phyloP scores from a whole-genome alignment of 257 asterid genomes.

The Fraxinus quadrangulata region DNA sequence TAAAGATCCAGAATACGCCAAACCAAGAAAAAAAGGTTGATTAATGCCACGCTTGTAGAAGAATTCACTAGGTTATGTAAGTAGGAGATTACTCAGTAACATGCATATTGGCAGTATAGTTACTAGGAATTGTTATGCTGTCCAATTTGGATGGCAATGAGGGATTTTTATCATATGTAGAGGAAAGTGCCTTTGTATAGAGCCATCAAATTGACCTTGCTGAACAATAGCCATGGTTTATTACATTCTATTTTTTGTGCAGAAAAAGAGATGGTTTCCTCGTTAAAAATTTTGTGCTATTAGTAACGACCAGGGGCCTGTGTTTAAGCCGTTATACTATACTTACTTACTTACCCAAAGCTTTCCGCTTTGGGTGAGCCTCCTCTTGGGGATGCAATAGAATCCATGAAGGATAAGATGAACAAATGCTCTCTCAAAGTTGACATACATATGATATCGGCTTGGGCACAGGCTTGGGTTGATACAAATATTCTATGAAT shows the following conservation, averaged over 20 bases:
- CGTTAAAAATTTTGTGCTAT: neutral
- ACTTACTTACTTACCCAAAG: too few species aligned
- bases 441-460: too few species aligned
- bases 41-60: neutral
- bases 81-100: constrained; percentile 19
- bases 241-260: constrained; percentile 19
- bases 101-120: constrained; percentile 23
- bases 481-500: too few species aligned
- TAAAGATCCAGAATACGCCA: neutral
- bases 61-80: constrained; percentile 24
- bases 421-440: too few species aligned
- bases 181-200: constrained; percentile 9
- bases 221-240: constrained; percentile 1
- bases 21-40: neutral
- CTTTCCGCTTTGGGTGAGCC: too few species aligned
- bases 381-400: too few species aligned
- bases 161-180: constrained; percentile 34
- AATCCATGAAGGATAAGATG: too few species aligned
- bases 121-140: constrained; percentile 2
- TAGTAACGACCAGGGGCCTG: too few species aligned
- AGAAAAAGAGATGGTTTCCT: constrained; percentile 7
- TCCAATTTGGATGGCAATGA: constrained; percentile 22
- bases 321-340: neutral
- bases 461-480: too few species aligned
- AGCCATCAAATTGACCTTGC: neutral